Evolutionary conservation across 805 yeast genomes (phyloP).

Genomic region (Clavispora vitiphila): DNA sequence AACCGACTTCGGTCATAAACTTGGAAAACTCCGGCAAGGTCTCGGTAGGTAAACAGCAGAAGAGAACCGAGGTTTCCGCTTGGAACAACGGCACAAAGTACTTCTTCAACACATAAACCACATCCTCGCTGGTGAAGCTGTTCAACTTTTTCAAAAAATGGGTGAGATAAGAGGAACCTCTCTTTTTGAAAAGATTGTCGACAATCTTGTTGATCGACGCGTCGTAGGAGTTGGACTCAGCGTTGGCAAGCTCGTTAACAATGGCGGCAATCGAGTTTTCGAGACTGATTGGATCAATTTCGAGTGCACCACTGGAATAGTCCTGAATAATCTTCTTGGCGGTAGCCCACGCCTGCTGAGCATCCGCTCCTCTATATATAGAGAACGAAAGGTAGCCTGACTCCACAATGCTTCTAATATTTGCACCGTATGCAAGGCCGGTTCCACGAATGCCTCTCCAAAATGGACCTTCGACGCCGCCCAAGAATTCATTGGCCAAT

Average conservation of each 20-base stretch:
- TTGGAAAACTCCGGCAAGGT: conserved; percentile 44
- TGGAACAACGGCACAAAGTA: conserved; percentile 68
- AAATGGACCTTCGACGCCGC: conserved; percentile 91
- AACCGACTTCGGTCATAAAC: conserved; percentile 53
- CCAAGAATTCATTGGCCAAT: conserved; percentile 69
- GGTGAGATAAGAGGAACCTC: conserved; percentile 64
- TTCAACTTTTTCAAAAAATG: conserved; percentile 50
- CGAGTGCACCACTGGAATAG: conserved; percentile 47
- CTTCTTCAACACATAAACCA: conserved; percentile 44
- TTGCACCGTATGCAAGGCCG: conserved; percentile 89
- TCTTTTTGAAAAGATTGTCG: conserved; percentile 59
- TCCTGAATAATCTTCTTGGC: conserved; percentile 63
- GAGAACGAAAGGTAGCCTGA: conserved; percentile 61
- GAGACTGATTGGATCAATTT: conserved; percentile 55
- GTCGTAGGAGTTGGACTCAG: conserved; percentile 57
- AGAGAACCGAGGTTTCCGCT: conserved; percentile 50
- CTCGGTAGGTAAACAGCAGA: conserved; percentile 70
- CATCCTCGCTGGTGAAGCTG: conserved; percentile 48
- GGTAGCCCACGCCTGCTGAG: conserved; percentile 55
- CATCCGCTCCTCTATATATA: conserved; percentile 82
- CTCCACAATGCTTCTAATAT: conserved; percentile 53
- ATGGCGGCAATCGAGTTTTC: conserved; percentile 74
- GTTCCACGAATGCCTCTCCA: conserved; percentile 96
- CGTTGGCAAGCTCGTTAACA: conserved; percentile 65
- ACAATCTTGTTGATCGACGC: conserved; percentile 65